phyloP scores from a whole-genome alignment of 1,284 basidiomycete genomes.

The Hymenochaete sp. region DNA sequence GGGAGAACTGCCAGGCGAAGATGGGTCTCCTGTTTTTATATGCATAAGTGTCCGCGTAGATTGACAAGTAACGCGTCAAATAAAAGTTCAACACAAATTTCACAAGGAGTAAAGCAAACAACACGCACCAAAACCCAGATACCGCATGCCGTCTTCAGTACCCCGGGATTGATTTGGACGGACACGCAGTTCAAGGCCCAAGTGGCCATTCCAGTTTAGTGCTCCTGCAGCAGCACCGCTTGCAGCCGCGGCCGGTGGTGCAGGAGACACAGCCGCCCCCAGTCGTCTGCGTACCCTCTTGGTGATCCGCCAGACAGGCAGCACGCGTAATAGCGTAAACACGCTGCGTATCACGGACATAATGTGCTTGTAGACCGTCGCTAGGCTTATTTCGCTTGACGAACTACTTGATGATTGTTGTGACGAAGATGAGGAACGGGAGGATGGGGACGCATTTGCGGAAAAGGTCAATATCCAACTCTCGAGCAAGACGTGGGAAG shows the following conservation, averaged over 20 bases:
- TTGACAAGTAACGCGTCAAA: too few species aligned
- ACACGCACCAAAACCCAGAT: slow-evolving; percentile 34
- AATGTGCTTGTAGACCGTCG: slow-evolving; percentile 74
- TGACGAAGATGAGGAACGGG: slow-evolving; percentile 4
- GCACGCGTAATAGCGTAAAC: slow-evolving; percentile 58
- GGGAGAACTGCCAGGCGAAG: slow-evolving; percentile 33
- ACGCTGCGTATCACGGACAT: slow-evolving; percentile 71
- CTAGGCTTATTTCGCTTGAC: slow-evolving; percentile 44
- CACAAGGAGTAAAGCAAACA: slow-evolving; percentile 17
- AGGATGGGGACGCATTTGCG: slow-evolving; percentile 24
- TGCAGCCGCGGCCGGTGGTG: too few species aligned
- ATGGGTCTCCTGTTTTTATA: slow-evolving; percentile 30
- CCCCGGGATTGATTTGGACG: slow-evolving; percentile 23
- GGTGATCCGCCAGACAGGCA: slow-evolving; percentile 66
- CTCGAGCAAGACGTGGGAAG: slow-evolving; percentile 62
- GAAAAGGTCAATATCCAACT: slow-evolving; percentile 53
- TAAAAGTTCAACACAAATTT: slow-evolving; percentile 1
- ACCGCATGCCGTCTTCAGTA: slow-evolving; percentile 23
- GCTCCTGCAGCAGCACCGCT: too few species aligned
- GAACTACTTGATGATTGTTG: slow-evolving; percentile 1
- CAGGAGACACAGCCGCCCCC: slow-evolving; percentile 27
- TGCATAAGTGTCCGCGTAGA: slow-evolving; percentile 15
- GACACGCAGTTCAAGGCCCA: slow-evolving; percentile 49
- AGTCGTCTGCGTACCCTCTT: slow-evolving; percentile 46
- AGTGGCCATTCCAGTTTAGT: slow-evolving; percentile 33